Base-by-base conservation (phyloP, 2,329 filamentous ascomycete species). In the Monosporascus sp. region DNA sequence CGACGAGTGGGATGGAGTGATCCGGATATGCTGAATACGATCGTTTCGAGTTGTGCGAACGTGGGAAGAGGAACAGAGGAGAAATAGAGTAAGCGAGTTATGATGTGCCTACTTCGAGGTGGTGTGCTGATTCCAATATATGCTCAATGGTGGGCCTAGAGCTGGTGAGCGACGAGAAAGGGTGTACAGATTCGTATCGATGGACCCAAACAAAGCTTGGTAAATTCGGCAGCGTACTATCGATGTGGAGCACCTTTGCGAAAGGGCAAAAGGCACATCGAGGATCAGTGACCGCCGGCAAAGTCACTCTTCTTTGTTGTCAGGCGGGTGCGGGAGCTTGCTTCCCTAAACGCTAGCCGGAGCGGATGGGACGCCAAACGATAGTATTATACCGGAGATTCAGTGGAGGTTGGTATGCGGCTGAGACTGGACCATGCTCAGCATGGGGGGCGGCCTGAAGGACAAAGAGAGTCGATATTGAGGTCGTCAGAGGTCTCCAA, bases 381-480 rank as follows among this genome's bases (percentile, higher is more conserved):
- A 51, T 41, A 47, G 37, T 38, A 46, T 46, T 24, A 31, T 24
- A 35, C 38, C 37, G 25, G 46, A 50, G 54, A 48, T 56, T 37
- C 48, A 54, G 58, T 54, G 56, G 45, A 57, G 53, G 57, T 54
- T 59, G 52, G 51, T 50, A 54, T 50, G 60, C 56, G 58, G 56
- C 60, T 57, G 58, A 56, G 54, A 57, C 56, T 59, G 60, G 56
- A 52, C 55, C 55, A 52, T 57, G 60, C 61, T 60, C 59, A 62
- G 52, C 53, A 60, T 54, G 58, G 60, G 50, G 59, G 55, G 43
- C 24, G 43, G 55, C 49, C 48, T 53, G 45, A 54, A 53, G 54
- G 60, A 68, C 65, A 68, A 68, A 68, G 64, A 66, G 62, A 60
- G 51, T 56, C 52, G 62, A 65, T 63, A 60, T 63, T 56, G 54